Base-by-base conservation (phyloP, 2,329 filamentous ascomycete genomes). In the Paramyrothecium roridum region DNA sequence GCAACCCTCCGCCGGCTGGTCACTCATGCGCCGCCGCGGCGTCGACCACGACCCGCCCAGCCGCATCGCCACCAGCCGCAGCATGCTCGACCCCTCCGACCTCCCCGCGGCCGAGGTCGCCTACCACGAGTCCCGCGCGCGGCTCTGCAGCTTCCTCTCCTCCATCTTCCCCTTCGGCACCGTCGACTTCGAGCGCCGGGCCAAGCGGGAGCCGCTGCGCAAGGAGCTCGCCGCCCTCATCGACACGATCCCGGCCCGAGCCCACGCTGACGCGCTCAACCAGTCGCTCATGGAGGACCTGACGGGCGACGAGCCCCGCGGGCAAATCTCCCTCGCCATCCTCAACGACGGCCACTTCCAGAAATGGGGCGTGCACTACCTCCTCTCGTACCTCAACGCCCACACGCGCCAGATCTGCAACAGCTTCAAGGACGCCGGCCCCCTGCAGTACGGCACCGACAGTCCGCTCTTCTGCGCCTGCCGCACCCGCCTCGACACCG, bases 351-450 rank as follows among this genome's bases (percentile, higher is more conserved):
- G 62, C 0, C 77, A 76, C 61, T 83, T 78, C 59, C 3, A 40
- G 2, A 74, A 68, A 65, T 87, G 84, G 84, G 83, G 83, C 8
- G 62, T 65, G 6, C 83, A 86, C 65, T 87, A 82, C 64, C 75
- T 87, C 7, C 79, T 78, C 1, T 82, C 80, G 8, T 71, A 86
- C 2, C 77, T 80, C 23, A 76, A 79, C 57, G 83, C 83, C 0
- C 82, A 87, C 60, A 71, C 74, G 1, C 74, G 77, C 22, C 84
- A 87, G 65, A 68, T 80, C 11, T 85, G 83, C 71, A 85, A 84
- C 64, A 80, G 79, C 0, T 86, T 86, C 76, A 85, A 85, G 62
- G 84, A 87, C 56, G 71, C 78, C 0, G 84, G 84, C 0, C 81
- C 83, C 3, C 73, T 82, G 8, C 72, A 76, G 58, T 87, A 86